A percentile compares a stretch with the other conserved stretches of the same genome.
phyloP scores from a whole-genome alignment of 2,329 filamentous ascomycete genomes.

The Aspergillus felis region DNA sequence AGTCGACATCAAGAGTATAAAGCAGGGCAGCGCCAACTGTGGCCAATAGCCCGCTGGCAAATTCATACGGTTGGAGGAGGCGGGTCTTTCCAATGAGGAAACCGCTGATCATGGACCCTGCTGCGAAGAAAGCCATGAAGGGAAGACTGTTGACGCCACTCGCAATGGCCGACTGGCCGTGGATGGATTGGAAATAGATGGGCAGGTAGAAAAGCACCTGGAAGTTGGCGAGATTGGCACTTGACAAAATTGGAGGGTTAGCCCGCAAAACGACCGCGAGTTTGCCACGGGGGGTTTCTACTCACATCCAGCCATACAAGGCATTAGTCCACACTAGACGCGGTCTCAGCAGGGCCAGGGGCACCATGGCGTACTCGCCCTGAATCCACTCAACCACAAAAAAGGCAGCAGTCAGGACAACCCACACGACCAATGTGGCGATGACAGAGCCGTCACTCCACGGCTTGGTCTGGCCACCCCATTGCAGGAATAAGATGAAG shows the following conservation, averaged over 20 bases:
- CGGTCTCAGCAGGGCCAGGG: too few relatives aligned
- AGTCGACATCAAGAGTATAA: not conserved
- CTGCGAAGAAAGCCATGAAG: constrained; percentile 13
- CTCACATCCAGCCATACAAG: too few relatives aligned
- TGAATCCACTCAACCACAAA: too few relatives aligned
- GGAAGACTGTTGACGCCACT: constrained; percentile 21
- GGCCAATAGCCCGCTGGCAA: too few relatives aligned
- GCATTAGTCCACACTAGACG: too few relatives aligned
- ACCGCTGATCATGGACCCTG: constrained; percentile 14
- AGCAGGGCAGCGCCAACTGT: too few relatives aligned
- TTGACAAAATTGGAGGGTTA: constrained; percentile 4
- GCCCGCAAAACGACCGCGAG: too few relatives aligned
- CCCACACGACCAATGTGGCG: too few relatives aligned
- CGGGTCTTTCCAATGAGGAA: constrained; percentile 11
- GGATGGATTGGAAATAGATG: constrained; percentile 21
- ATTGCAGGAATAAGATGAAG: constrained; percentile 26
- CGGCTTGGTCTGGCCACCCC: constrained; percentile 20
- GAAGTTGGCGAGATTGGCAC: constrained; percentile 10
- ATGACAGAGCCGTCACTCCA: constrained; percentile 16
- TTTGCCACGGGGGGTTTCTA: too few relatives aligned
- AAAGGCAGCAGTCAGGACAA: too few relatives aligned
- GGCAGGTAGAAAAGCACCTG: constrained; percentile 19
- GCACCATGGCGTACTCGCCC: too few relatives aligned
- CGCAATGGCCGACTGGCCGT: constrained; percentile 12
- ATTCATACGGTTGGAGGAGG: constrained; percentile 9